A percentile compares a stretch with the other conserved stretches of the same genome.
phyloP scores from a whole-genome alignment of 2,329 filamentous ascomycete genomes.

The Verticillium dahliae region DNA sequence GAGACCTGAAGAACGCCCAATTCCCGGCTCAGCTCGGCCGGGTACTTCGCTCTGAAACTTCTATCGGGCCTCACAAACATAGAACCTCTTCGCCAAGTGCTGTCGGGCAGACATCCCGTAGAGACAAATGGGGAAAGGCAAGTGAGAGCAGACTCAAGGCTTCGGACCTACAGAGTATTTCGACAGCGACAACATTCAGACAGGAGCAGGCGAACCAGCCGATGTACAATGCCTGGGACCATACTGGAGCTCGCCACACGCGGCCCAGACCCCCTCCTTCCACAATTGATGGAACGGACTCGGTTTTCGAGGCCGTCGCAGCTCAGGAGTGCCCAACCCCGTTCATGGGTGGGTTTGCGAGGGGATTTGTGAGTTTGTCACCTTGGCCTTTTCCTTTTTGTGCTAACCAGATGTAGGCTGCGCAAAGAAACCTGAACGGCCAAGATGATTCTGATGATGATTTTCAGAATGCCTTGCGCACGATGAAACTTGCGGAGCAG shows the following conservation, averaged over 20 bases:
- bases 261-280: background rate
- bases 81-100: background rate
- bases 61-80: background rate
- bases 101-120: background rate
- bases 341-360: background rate
- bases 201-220: constrained; percentile 6
- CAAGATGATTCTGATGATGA: background rate
- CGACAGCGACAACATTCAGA: constrained; percentile 22
- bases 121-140: background rate
- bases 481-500: background rate
- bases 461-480: background rate
- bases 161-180: constrained; percentile 10
- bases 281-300: background rate
- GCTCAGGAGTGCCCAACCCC: background rate
- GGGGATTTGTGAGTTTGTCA: background rate
- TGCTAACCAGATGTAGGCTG: background rate
- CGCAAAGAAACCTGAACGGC: background rate
- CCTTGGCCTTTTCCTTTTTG: background rate
- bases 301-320: background rate
- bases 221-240: constrained; percentile 24
- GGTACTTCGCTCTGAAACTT: background rate
- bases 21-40: background rate
- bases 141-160: background rate
- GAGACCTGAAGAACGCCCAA: background rate
- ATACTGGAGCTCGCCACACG: constrained; percentile 14